Evolutionary conservation across 768 basidiomycete genomes (phyloP), one percentile per base, ranked within the genome.

Genomic region (Tricholoma sp.): DNA sequence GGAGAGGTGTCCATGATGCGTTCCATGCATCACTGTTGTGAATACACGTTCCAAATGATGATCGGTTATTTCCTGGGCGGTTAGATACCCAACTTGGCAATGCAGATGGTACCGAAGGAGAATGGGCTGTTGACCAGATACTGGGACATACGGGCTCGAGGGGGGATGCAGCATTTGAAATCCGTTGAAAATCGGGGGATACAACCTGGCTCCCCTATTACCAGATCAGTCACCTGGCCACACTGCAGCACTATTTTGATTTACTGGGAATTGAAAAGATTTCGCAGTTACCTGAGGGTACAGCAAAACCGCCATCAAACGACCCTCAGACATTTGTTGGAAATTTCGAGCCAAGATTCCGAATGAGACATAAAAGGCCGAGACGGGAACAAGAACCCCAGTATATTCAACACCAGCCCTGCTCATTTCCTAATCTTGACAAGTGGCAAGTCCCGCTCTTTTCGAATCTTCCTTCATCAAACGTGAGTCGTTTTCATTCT

Each of bases 201-300:
- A 34, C 58, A 1, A 71, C 67, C 18, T 77, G 75, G 75, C 21
- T 73, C 24, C 63, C 66, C 1, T 70, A 65, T 41, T 16, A 49
- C 8, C 57, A 67, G 35, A 60, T 73, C 0, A 43, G 47, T 9
- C 63, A 66, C 16, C 47, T 72, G 0, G 55, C 63, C 0, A 65
- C 66, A 0, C 43, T 74, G 4, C 21, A 47, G 0, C 56, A 61
- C 3, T 76, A 76, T 58, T 59, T 73, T 0, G 67, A 74, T 5
- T 54, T 67, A 1, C 31, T 69, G 18, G 74, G 72, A 0, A 57
- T 69, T 4, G 21, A 54, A 2, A 59, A 46, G 3, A 37, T 57
- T 18, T 39, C 34, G 1, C 21, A 57, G 10, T 27, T 57, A 10
- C 39, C 56, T 7, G 22, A 43, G 11, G 50, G 50, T 1, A 51